These are phyloP conservation scores for Umbelopsis ramanniana DNA, from an alignment of 192 early-diverging fungal species.

Conservation along the genomic window DNA sequence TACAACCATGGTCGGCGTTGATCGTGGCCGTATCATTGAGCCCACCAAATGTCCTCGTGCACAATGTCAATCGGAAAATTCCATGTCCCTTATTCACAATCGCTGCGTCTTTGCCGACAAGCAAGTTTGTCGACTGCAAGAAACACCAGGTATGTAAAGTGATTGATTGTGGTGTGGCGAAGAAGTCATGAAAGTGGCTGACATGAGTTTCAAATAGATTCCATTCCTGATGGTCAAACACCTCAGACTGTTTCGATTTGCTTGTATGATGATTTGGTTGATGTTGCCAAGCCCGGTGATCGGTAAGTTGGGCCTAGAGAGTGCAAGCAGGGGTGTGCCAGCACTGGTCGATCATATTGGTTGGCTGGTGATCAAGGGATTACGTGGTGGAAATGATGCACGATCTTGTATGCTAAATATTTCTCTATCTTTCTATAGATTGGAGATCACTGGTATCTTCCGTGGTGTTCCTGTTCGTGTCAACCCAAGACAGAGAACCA, in stretches of 20 bases:
- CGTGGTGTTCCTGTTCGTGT: slow-evolving; percentile 90
- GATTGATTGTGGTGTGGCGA: neutral
- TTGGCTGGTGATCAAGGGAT: neutral
- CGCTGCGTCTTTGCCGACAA: slow-evolving; percentile 93
- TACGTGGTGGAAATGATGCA: too few species aligned
- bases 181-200: neutral
- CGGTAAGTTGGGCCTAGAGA: slow-evolving; percentile 43
- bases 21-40: slow-evolving; percentile 88
- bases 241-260: slow-evolving; percentile 94
- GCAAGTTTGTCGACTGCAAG: slow-evolving; percentile 92
- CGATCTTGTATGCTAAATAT: neutral
- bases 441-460: slow-evolving; percentile 96
- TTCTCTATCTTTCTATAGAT: slow-evolving; percentile 39
- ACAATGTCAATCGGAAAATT: slow-evolving; percentile 79
- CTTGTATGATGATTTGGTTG: slow-evolving; percentile 94
- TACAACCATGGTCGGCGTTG: slow-evolving; percentile 74
- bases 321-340: too few species aligned
- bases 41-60: slow-evolving; percentile 81
- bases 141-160: slow-evolving; percentile 77
- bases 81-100: slow-evolving; percentile 92
- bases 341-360: neutral
- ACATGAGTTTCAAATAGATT: slow-evolving; percentile 51
- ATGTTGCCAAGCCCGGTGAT: slow-evolving; percentile 92
- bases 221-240: slow-evolving; percentile 96
- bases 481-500: slow-evolving; percentile 84